Base-by-base conservation (phyloP, 2,329 filamentous ascomycete genomes). In the Trichoderma citrinoviride region DNA sequence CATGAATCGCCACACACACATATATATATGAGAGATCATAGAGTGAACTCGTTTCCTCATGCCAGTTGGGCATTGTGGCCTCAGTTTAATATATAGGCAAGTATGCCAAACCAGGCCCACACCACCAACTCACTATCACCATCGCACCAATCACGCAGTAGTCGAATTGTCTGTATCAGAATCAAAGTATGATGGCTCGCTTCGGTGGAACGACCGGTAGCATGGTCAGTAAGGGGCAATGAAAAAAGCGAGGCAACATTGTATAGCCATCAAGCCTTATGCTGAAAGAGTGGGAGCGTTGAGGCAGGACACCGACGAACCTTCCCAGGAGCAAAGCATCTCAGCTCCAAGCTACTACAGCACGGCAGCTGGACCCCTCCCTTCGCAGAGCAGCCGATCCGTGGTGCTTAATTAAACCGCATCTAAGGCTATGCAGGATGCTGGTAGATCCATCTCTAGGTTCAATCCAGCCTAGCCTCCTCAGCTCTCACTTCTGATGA, bases 391-490 rank as follows among this genome's bases (percentile, higher is more conserved):
- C 40, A 21, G 58, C 25, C 33, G 49, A 33, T 43, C 40, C 46
- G 33, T 52, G 37, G 46, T 33, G 58, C 58, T 53, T 41, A 43
- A 52, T 53, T n/a, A 25, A 53, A 37, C 19, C 47, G 47, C 44
- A 61, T 43, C 44, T n/a, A 43, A 29, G 33, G 23, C 37, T 23
- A 33, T 33, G 58, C 37, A 43, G 43, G 7, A 53, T 44, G 58
- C 25, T 61, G 47, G 58, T 19, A 44, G 40, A 53, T 53, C 58
- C 58, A 33, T 53, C 47, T 61, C 58, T 61, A 53, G 58, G 37
- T 61, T 61, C 40, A 44, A 61, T 61, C 23, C 58, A 61, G 58
- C 58, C 47, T 52, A 61, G 58, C 37, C 41, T 47, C n/a, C 58
- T 61, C 58, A 53, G 58, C 58, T 49, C 47, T 61, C 58, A 53